Base-by-base conservation (phyloP, 2,329 filamentous ascomycete species). In the Cladobotryum mycophilum region DNA sequence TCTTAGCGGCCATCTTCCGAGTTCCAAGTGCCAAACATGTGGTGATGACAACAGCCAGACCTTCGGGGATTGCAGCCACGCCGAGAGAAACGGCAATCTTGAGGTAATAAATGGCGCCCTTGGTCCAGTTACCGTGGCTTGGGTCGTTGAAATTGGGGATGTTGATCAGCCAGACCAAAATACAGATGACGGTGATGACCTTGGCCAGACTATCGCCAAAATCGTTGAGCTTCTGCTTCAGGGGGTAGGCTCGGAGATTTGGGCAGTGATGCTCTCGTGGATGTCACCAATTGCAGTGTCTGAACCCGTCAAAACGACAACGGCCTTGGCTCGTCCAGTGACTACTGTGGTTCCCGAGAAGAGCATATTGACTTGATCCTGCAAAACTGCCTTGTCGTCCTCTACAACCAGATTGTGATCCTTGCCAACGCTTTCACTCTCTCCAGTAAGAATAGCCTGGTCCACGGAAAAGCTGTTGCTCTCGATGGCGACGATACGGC, bases 31-130 rank as follows among this genome's bases (percentile, higher is more conserved):
- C 93, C 54, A 99, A 76, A 70, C 93, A 99, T 30, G 93, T 97
- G n/a, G 93, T 99, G 60, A 99, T 99, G 58, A 99, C 95, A 48
- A 97, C 93, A 33, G 93, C 93, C 42, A 99, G 80, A 69, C 95
- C 93, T 73, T 99, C 93, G 0, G 93, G 93, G 64, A 99, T 99
- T 58, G 95, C 93, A 43, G 93, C 93, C 40, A 99, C 93, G 70
- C 93, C 95, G 36, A 99, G 86, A 45, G 93, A 99, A 40, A 99
- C 95, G 40, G 93, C 93, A 66, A 99, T 99, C 79, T 99, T 99
- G 62, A 99, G 82, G 71, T 99, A 99, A 79, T 99, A 99, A 64
- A 99, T 97, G 53, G 93, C 93, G 53, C 93, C 93, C 76, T 97
- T 99, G 56, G 89, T 81, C 85, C 90, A 96, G 69, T 83, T 87